phyloP scores from a whole-genome alignment of 495 filamentous ascomycete genomes.

The Penicillium ochrochloron region DNA sequence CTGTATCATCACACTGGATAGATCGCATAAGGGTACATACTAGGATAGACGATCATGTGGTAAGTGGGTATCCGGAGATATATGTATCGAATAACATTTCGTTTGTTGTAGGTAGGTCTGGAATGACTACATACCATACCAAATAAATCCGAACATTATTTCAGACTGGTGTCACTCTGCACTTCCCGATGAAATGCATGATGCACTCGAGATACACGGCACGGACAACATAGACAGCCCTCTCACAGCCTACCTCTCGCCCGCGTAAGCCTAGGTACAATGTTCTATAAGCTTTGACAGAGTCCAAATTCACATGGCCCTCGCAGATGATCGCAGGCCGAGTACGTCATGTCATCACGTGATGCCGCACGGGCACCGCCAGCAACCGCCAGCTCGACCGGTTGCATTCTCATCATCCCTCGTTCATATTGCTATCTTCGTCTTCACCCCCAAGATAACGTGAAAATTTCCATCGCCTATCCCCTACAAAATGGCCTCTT shows the following conservation, averaged over 20 bases:
- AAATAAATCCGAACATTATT: not conserved
- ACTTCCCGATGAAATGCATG: not conserved
- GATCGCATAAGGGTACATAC: not conserved
- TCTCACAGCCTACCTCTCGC: not conserved
- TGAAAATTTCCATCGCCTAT: slow-evolving; percentile 17
- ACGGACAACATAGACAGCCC: not conserved
- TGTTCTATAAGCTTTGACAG: not conserved
- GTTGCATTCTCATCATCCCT: slow-evolving; percentile 38
- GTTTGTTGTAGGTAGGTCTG: not conserved
- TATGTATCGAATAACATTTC: not conserved
- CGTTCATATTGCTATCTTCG: slow-evolving; percentile 23
- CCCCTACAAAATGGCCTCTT: slow-evolving; percentile 61
- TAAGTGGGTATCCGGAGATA: not conserved
- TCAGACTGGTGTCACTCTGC: slow-evolving; percentile 3
- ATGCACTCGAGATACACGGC: not conserved
- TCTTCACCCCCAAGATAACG: slow-evolving; percentile 9
- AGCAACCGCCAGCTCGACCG: slow-evolving; percentile 34
- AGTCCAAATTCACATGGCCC: slow-evolving; percentile 14
- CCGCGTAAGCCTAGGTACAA: not conserved
- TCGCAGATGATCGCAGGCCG: slow-evolving; percentile 15
- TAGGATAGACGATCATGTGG: not conserved
- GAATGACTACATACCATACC: not conserved
- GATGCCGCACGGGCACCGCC: slow-evolving; percentile 29
- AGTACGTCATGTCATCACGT: slow-evolving; percentile 39
- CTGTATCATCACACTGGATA: not conserved